Base-by-base conservation (phyloP, 805 yeast genomes). In the Metschnikowia cerradonensis region DNA sequence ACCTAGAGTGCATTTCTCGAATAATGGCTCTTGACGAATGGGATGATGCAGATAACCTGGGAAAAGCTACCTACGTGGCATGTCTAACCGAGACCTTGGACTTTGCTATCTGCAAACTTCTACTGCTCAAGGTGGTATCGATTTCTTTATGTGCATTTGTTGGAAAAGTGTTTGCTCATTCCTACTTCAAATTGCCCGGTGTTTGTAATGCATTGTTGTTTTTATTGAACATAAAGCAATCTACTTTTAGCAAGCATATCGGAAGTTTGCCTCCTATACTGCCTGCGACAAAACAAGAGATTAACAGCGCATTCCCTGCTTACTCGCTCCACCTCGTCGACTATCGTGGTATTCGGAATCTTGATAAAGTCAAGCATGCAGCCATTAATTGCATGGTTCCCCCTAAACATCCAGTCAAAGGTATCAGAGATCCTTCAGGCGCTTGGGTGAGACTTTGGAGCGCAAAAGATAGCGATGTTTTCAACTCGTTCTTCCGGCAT, bases 91-190 rank as follows among this genome's bases (percentile, higher is more conserved):
- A 73, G 37, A 84, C 92, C 1, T 66, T 83, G 48, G 78, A 76
- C 45, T 77, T 73, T 57, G 72, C 81, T 48, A 71, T 86, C 11
- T 63, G 68, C 46, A 76, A 77, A 56, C 67, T 83, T 50, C 62
- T 67, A 33, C 67, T 73, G 44, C 59, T 75, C 50, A 83, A 83
- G 54, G 72, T 72, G 22, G 68, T 83, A 10, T 74, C 88, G 0
- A 64, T 82, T n/a, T 73, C 85, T 5, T 65, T 79, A 19, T 73
- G 81, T 20, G 89, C 90, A 3, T 84, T 86, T 57, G 70, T 82
- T 11, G 92, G 92, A 5, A 86, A 86, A 59, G 77, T 83, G 3
- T 77, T 86, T 62, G 90, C 90, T 1, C 80, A 82, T 60, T 70
- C 82, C 3, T 86, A 76, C 55, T 78, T 79, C 62, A 68, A 74